Evolutionary conservation across 2,329 filamentous ascomycete genomes (phyloP).

Genomic region (Juglanconis juglandina): DNA sequence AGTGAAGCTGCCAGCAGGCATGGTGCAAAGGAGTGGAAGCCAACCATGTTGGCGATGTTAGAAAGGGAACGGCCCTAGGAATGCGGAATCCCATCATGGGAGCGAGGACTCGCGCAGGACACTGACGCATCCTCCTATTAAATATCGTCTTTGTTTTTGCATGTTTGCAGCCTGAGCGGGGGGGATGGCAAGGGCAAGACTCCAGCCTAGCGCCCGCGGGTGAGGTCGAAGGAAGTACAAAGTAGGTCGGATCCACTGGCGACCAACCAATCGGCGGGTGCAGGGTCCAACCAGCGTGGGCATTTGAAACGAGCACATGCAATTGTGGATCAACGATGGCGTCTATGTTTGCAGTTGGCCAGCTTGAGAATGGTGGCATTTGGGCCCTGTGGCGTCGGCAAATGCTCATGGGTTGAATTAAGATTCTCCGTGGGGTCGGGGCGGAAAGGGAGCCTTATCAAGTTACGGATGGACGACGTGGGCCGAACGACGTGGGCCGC

Average conservation of each 20-base stretch:
- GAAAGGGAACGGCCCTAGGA: background rate
- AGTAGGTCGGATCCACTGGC: background rate
- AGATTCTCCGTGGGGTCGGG: background rate
- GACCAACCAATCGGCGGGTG: background rate
- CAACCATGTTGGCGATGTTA: slow-evolving; percentile 7
- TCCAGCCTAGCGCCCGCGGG: too few relatives aligned
- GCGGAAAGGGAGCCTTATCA: background rate
- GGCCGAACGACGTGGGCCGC: background rate
- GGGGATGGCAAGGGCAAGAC: too few relatives aligned
- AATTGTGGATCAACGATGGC: background rate
- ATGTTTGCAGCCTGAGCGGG: background rate
- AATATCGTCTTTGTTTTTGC: background rate
- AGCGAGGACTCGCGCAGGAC: background rate
- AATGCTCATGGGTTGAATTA: background rate
- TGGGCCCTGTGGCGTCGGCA: background rate
- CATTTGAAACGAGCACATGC: background rate
- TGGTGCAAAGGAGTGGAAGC: slow-evolving; percentile 4
- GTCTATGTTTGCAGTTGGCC: background rate
- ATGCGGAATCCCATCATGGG: background rate
- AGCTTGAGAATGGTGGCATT: background rate
- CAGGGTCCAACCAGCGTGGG: background rate
- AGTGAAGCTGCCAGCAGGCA: slow-evolving; percentile 9
- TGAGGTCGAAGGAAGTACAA: background rate
- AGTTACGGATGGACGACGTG: background rate
- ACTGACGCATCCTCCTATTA: too few relatives aligned